phyloP scores from a whole-genome alignment of 306 rosid genomes.

The Vigna unguiculata region DNA sequence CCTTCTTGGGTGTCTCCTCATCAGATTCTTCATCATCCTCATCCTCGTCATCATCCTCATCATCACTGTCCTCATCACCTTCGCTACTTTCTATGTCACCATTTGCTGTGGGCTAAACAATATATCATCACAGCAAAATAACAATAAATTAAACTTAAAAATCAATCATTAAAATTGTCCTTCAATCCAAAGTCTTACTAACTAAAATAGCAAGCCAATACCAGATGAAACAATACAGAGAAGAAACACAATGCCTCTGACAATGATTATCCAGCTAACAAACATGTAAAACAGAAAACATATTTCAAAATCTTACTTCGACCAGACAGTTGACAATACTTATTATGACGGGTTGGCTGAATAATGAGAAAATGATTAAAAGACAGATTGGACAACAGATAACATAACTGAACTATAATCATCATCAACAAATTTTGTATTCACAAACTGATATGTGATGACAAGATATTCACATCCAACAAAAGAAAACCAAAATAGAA shows the following conservation, averaged over 20 bases:
- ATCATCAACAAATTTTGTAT: neutral
- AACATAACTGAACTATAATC: neutral
- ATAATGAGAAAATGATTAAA: neutral
- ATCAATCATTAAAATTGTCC: neutral
- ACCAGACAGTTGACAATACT: neutral
- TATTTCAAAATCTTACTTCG: neutral
- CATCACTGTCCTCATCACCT: neutral
- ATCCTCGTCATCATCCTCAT: neutral
- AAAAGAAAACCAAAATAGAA: neutral
- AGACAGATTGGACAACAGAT: neutral
- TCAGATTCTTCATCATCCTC: neutral
- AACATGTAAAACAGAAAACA: neutral
- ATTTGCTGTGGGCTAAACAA: neutral
- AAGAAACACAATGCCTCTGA: neutral
- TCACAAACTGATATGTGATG: neutral
- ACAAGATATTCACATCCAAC: neutral
- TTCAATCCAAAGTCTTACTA: neutral
- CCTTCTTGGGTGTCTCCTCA: constrained; percentile 27
- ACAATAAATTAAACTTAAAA: neutral
- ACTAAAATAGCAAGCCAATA: neutral
- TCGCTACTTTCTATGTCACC: constrained; percentile 10
- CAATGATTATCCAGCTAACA: neutral
- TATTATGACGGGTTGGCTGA: neutral
- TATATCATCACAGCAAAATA: neutral
- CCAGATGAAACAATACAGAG: neutral